These are phyloP conservation scores for Kazachstania viticola DNA, from an alignment of 805 yeast species.

Conservation along the genomic window DNA sequence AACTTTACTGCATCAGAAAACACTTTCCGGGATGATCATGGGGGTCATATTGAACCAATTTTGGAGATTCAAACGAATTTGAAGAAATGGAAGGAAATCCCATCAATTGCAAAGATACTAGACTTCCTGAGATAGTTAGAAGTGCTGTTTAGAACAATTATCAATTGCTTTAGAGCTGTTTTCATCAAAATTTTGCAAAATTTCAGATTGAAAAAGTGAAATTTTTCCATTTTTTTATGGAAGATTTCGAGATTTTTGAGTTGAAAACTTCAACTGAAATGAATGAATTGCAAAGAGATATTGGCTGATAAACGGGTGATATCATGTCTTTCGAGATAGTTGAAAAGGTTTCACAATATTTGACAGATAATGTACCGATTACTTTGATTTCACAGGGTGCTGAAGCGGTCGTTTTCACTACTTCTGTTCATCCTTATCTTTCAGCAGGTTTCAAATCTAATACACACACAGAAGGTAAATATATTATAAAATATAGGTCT, in stretches of 20 bases:
- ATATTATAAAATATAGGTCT: conserved; percentile 77
- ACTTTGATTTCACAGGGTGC: conserved; percentile 75
- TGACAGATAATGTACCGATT: conserved; percentile 39
- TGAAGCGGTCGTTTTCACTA: conserved; percentile 67
- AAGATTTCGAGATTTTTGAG: no score
- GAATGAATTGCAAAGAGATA: no score
- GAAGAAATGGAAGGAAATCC: conserved; percentile 3
- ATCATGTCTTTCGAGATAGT: conserved; percentile 47
- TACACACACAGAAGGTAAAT: conserved; percentile 24
- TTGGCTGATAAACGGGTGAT: no score
- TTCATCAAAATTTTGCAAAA: no score
- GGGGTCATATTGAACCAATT: conserved; percentile 12
- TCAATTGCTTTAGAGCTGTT: no score
- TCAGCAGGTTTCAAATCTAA: conserved; percentile 25
- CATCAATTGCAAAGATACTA: conserved; percentile 3
- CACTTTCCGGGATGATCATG: conserved; percentile 6
- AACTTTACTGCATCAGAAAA: conserved; percentile 3
- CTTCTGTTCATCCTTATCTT: conserved; percentile 56
- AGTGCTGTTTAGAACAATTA: no score
- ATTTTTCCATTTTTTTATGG: no score
- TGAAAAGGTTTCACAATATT: conserved; percentile 29
- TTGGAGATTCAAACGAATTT: conserved; percentile 2
- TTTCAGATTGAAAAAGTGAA: no score
- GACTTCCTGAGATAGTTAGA: conserved; percentile 4
- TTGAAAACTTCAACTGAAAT: no score